These are phyloP conservation scores for Emericellopsis atlantica DNA, from an alignment of 2,329 filamentous ascomycete species.

Conservation along the genomic window DNA sequence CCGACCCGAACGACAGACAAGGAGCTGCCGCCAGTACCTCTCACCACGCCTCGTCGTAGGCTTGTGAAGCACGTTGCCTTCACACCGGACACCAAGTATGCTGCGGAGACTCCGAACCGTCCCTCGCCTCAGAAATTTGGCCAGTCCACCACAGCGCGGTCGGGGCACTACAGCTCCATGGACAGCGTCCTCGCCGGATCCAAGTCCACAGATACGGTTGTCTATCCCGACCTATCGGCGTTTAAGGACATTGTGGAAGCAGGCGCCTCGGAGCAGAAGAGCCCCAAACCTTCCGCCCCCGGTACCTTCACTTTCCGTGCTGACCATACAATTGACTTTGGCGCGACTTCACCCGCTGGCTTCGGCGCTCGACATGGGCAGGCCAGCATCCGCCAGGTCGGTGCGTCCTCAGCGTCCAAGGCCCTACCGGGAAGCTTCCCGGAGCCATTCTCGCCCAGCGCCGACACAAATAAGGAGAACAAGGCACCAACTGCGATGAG, in stretches of 20 bases:
- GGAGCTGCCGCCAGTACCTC: conserved; percentile 34
- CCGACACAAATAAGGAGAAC: conserved; percentile 43
- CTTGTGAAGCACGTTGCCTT: conserved; percentile 66
- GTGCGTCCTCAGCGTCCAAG: conserved; percentile 28
- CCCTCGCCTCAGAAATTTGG: conserved; percentile 41
- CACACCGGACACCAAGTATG: conserved; percentile 53
- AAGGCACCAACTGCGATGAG: conserved; percentile 22
- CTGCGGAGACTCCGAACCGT: conserved; percentile 30
- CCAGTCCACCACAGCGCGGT: conserved; percentile 8
- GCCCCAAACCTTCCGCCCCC: conserved; percentile 27
- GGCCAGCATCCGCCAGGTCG: conserved; percentile 47
- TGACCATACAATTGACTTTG: conserved; percentile 51
- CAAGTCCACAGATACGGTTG: conserved; percentile 11
- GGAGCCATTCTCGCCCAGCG: conserved; percentile 11
- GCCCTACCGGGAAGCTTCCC: conserved; percentile 47
- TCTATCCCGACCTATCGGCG: conserved; percentile 41
- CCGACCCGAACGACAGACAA: conserved; percentile 25
- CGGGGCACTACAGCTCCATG: conserved; percentile 14
- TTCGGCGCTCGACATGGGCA: conserved; percentile 49
- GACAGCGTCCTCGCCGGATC: conserved; percentile 13
- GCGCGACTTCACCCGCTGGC: conserved; percentile 28
- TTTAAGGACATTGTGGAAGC: conserved; percentile 17
- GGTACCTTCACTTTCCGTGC: conserved; percentile 54
- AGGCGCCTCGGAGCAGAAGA: conserved; percentile 9
- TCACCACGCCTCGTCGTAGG: conserved; percentile 58